These are phyloP conservation scores for Suhomyces pyralidae DNA, from an alignment of 805 yeast genomes.

Conservation along the genomic window DNA sequence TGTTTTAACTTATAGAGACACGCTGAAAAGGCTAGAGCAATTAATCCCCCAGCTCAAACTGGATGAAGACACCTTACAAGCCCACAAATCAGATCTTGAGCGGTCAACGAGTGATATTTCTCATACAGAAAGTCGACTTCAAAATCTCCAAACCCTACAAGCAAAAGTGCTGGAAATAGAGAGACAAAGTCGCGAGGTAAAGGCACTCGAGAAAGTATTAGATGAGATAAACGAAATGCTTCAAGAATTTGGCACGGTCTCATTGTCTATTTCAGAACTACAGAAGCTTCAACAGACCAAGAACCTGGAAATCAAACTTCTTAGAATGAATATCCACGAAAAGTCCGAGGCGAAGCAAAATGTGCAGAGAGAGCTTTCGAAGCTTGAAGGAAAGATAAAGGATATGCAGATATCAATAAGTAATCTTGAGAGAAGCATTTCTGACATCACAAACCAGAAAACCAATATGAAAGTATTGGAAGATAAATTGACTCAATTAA, in stretches of 20 bases:
- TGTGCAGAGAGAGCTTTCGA: conserved; percentile 40
- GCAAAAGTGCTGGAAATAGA: conserved; percentile 32
- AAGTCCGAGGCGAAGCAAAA: conserved; percentile 43
- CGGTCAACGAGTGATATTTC: not conserved
- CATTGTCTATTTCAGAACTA: conserved; percentile 42
- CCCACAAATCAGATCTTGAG: not conserved
- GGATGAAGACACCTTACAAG: not conserved
- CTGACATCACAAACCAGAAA: conserved; percentile 44
- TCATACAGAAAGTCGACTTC: conserved; percentile 3
- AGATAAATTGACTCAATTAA: not conserved
- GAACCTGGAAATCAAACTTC: conserved; percentile 34
- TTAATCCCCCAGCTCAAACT: not conserved
- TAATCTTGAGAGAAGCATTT: conserved; percentile 48
- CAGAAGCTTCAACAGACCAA: conserved; percentile 43
- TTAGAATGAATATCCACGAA: conserved; percentile 33
- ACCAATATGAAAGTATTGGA: conserved; percentile 36
- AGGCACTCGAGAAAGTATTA: conserved; percentile 23
- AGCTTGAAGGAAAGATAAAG: conserved; percentile 49
- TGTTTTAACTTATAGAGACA: conserved; percentile 24
- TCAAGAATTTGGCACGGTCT: conserved; percentile 32
- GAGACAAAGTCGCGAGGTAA: conserved; percentile 31
- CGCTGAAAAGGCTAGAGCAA: conserved; percentile 12
- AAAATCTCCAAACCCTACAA: conserved; percentile 16
- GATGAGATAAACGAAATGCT: conserved; percentile 31
- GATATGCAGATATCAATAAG: conserved; percentile 53